These are phyloP conservation scores for Trichoderma orchidacearum DNA, from an alignment of 495 filamentous ascomycete genomes.

Conservation along the genomic window DNA sequence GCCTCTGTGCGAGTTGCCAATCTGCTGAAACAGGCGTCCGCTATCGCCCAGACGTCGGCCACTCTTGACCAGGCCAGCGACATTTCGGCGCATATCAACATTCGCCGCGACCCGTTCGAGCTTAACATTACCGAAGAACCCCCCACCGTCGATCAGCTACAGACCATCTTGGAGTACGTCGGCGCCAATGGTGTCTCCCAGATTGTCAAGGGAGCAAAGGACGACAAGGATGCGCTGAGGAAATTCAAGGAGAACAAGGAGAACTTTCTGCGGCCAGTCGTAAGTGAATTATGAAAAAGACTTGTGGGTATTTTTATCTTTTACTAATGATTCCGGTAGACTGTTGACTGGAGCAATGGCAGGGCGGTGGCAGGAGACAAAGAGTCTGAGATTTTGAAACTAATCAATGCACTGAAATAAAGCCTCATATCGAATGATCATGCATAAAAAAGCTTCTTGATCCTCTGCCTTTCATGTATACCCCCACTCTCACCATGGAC, in stretches of 20 bases:
- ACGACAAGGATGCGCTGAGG: conserved; percentile 62
- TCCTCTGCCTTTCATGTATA: conserved; percentile 2
- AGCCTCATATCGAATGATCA: conserved; percentile 4
- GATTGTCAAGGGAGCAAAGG: conserved; percentile 57
- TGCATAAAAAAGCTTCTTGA: neutral
- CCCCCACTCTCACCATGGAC: conserved; percentile 1
- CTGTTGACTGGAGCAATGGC: conserved; percentile 91
- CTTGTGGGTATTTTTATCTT: neutral
- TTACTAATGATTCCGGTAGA: conserved; percentile 25
- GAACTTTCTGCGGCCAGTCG: conserved; percentile 60
- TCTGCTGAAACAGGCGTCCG: conserved; percentile 60
- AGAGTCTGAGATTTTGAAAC: conserved; percentile 72
- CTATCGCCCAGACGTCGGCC: conserved; percentile 40
- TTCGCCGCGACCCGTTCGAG: conserved; percentile 58
- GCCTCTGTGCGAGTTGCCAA: conserved; percentile 53
- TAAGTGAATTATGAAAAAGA: conserved; percentile 22
- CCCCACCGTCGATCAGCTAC: conserved; percentile 74
- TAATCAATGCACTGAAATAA: conserved; percentile 51
- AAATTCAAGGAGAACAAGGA: conserved; percentile 45
- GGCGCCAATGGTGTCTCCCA: conserved; percentile 36
- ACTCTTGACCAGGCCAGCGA: conserved; percentile 54
- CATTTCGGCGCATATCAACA: conserved; percentile 33
- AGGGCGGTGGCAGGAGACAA: conserved; percentile 60
- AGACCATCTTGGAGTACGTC: conserved; percentile 80
- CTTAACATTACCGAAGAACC: conserved; percentile 69